phyloP scores from a whole-genome alignment of 2,329 filamentous ascomycete species.

The Ceratocystis diversiconidia region DNA sequence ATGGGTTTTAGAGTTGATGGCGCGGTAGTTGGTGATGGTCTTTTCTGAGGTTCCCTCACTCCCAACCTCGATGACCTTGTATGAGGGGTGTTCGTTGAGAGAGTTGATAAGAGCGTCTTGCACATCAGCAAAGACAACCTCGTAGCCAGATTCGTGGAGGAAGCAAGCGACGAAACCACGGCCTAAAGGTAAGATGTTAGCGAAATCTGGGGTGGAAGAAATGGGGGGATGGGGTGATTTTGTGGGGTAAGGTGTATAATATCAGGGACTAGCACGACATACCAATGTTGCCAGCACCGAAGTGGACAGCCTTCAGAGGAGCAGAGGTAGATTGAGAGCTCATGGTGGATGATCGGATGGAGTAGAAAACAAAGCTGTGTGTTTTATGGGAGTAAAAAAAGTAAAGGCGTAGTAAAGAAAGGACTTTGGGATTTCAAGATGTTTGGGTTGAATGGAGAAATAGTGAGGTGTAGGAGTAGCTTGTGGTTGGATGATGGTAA shows the following conservation, averaged over 20 bases:
- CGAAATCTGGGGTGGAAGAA: neutral
- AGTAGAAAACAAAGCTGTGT: constrained; percentile 12
- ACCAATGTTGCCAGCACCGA: constrained; percentile 76
- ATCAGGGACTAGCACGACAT: constrained; percentile 21
- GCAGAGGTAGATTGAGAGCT: constrained; percentile 24
- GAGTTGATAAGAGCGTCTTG: constrained; percentile 67
- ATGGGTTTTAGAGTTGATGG: constrained; percentile 85
- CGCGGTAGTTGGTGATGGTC: constrained; percentile 86
- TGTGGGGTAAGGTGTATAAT: neutral
- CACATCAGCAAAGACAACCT: constrained; percentile 94
- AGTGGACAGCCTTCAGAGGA: constrained; percentile 59
- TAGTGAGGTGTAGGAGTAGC: neutral
- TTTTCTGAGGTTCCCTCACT: constrained; percentile 66
- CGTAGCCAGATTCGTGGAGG: constrained; percentile 85
- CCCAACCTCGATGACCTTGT: constrained; percentile 88
- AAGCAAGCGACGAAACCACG: constrained; percentile 82
- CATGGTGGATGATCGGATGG: constrained; percentile 17
- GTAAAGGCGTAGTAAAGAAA: neutral
- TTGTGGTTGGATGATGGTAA: constrained; percentile 8
- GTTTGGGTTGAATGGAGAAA: neutral
- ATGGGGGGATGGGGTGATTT: neutral
- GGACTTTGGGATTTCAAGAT: constrained; percentile 16
- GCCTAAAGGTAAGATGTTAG: constrained; percentile 25
- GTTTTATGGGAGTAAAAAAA: neutral
- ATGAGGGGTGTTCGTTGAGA: constrained; percentile 61